These are phyloP conservation scores for Luvunga scandens DNA, from an alignment of 345 rosid genomes.

Conservation along the genomic window DNA sequence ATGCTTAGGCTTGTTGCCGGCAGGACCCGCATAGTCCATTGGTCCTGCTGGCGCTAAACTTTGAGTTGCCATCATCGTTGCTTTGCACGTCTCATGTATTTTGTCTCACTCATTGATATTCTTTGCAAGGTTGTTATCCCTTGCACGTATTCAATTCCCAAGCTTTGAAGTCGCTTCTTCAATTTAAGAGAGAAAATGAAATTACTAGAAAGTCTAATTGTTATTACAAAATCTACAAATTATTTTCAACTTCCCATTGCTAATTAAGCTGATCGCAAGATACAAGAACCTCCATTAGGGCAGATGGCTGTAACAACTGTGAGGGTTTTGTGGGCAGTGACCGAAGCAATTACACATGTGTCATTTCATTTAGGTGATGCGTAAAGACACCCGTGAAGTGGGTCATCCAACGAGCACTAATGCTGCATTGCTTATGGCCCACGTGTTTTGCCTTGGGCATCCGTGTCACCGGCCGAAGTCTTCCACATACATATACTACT, in stretches of 20 bases:
- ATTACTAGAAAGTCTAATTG: not conserved
- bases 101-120: conserved; percentile 7
- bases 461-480: not conserved
- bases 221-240: no score
- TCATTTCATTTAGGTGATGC: not conserved
- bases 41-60: not conserved
- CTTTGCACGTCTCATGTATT: not conserved
- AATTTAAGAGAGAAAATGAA: not conserved
- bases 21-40: not conserved
- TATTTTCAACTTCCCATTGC: no score
- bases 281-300: not conserved
- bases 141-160: conserved; percentile 17
- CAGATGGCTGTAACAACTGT: not conserved
- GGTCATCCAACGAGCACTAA: conserved; percentile 1
- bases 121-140: not conserved
- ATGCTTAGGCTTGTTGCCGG: no score
- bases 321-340: conserved; percentile 1
- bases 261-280: no score
- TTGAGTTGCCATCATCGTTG: not conserved
- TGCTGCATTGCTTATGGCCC: not conserved
- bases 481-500: not conserved
- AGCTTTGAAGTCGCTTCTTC: conserved; percentile 2
- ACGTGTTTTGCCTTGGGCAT: not conserved
- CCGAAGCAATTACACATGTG: not conserved
- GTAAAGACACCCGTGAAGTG: not conserved